Evolutionary conservation across 495 filamentous ascomycete species (phyloP).

Genomic region (Aspergillus homomorphus): DNA sequence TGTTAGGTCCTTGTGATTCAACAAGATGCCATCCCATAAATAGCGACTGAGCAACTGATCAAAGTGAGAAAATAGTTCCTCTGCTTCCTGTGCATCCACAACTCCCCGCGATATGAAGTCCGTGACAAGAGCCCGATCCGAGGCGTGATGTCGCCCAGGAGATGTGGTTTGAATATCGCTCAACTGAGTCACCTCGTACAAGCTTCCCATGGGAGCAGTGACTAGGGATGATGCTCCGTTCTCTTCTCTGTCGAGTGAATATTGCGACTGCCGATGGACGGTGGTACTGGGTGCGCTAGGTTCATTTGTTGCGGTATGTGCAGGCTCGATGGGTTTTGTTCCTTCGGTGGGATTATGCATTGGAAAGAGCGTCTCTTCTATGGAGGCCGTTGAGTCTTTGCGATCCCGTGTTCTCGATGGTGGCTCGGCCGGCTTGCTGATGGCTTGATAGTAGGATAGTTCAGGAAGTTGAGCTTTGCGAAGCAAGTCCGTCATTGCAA

Average conservation of each 20-base stretch:
- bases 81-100: slow-evolving; percentile 47
- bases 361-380: slow-evolving; percentile 28
- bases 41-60: slow-evolving; percentile 53
- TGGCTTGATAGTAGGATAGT: slow-evolving; percentile 44
- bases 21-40: slow-evolving; percentile 49
- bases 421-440: slow-evolving; percentile 34
- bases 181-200: slow-evolving; percentile 59
- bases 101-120: slow-evolving; percentile 53
- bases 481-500: slow-evolving; percentile 46
- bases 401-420: slow-evolving; percentile 36
- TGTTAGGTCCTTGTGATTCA: slow-evolving; percentile 42
- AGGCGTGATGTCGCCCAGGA: slow-evolving; percentile 31
- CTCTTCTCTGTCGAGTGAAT: slow-evolving; percentile 43
- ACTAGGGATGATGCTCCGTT: slow-evolving; percentile 44
- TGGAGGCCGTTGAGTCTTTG: slow-evolving; percentile 40
- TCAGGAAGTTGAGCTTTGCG: slow-evolving; percentile 46
- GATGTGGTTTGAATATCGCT: slow-evolving; percentile 44
- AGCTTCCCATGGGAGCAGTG: slow-evolving; percentile 56
- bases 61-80: slow-evolving; percentile 49
- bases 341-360: slow-evolving; percentile 14
- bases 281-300: slow-evolving; percentile 20
- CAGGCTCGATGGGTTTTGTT: slow-evolving; percentile 18
- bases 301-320: slow-evolving; percentile 13
- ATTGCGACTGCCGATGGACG: slow-evolving; percentile 34
- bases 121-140: slow-evolving; percentile 42